Base-by-base conservation (phyloP, 2,329 filamentous ascomycete species). In the Pseudofabraea citricarpa region DNA sequence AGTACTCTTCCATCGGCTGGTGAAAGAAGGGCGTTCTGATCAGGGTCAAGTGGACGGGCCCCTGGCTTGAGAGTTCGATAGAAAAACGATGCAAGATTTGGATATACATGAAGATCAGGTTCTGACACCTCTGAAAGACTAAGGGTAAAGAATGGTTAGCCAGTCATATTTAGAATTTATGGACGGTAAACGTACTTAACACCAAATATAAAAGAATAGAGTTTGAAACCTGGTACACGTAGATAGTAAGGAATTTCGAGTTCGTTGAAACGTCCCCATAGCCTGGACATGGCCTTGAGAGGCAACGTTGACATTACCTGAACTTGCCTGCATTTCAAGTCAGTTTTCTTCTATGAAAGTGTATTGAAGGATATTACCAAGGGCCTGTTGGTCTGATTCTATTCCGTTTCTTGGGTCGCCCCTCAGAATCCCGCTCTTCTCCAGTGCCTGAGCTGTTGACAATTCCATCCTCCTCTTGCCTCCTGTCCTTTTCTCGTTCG, bases 31-130 rank as follows among this genome's bases (percentile, higher is more conserved):
- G 89, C 86, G 58, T 87, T 84, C 1, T 79, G 77, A 54, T 91
- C 81, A 2, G 87, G 80, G 59, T 97, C 89, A 12, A 98, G 73
- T 1, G 90, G 90, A 20, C 93, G 83, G 10, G 77, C 81, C 24
- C 90, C 91, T 5, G 91, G 89, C 64, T 96, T 97, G 47, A 98
- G 74, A 1, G 83, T 89, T 49, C 93, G 88, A 66, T 97, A 98
- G 73, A 98, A 98, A 74, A 98, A 98, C 46, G 91, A 81, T 5
- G 91, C 89, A 31, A 98, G 80, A 61, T 98, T 98, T 16, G 90
- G 87, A 63, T 93, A 98, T 37, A 78, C 79, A 62, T 87, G 90
- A 16, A 98, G 79, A 57, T 98, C 93, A 15, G 84, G 80, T 61
- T 98, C 90, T 23, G 83, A 79, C 15, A 96, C 83, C 69, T 98